These are phyloP conservation scores for Centaurea solstitialis DNA, from an alignment of 129 eudicot genomes.

Conservation along the genomic window DNA sequence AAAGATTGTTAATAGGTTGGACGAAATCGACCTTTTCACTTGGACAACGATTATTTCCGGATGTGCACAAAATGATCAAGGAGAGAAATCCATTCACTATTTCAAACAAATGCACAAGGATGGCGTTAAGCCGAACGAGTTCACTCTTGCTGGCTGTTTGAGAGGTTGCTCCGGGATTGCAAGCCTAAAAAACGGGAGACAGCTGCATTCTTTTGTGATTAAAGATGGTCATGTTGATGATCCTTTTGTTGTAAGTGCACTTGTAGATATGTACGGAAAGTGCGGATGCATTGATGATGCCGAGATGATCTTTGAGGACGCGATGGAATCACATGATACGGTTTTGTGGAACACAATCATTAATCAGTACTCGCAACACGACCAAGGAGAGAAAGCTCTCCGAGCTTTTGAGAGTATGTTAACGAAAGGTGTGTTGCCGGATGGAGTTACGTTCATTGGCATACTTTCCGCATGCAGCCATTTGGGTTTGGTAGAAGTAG, in stretches of 20 bases:
- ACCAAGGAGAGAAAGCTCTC: slow-evolving; percentile 38
- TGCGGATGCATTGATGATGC: slow-evolving; percentile 52
- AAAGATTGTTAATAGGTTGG: slow-evolving; percentile 28
- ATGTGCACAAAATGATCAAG: slow-evolving; percentile 40
- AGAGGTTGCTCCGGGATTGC: slow-evolving; percentile 46
- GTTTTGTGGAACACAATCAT: slow-evolving; percentile 50
- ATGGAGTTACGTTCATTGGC: slow-evolving; percentile 42
- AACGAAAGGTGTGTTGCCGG: slow-evolving; percentile 27
- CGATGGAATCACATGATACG: slow-evolving; percentile 31
- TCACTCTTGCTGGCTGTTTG: slow-evolving; percentile 48
- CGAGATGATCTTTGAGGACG: slow-evolving; percentile 28
- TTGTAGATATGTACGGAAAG: slow-evolving; percentile 50
- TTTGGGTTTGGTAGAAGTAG: slow-evolving; percentile 36
- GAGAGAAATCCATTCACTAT: slow-evolving; percentile 39
- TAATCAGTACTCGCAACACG: slow-evolving; percentile 42
- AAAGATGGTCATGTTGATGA: slow-evolving; percentile 37
- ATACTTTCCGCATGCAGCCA: slow-evolving; percentile 47
- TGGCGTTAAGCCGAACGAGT: slow-evolving; percentile 45
- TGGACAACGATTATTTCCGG: slow-evolving; percentile 43
- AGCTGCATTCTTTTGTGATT: slow-evolving; percentile 37
- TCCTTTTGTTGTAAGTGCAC: slow-evolving; percentile 43
- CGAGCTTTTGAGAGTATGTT: slow-evolving; percentile 33
- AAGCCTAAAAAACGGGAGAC: slow-evolving; percentile 32
- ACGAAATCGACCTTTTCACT: slow-evolving; percentile 37
- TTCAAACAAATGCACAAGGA: slow-evolving; percentile 40